These are phyloP conservation scores for Coelastrella sp. DNA, from an alignment of 139 green algal genomes.

Conservation along the genomic window DNA sequence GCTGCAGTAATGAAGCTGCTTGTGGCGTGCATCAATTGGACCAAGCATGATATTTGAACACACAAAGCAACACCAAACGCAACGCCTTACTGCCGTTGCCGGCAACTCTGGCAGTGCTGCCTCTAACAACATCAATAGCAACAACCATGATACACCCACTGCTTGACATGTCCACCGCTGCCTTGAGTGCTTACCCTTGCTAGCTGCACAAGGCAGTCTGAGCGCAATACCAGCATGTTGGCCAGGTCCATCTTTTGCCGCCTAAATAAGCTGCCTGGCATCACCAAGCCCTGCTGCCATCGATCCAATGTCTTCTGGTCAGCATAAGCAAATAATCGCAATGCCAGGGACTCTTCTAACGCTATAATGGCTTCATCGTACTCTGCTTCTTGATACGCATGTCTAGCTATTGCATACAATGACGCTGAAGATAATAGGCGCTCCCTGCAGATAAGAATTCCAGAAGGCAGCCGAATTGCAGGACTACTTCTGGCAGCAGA, in stretches of 20 bases:
- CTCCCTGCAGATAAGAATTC: slow-evolving; percentile 30
- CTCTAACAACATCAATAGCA: no score
- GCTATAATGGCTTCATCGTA: slow-evolving; percentile 51
- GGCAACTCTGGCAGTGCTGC: no score
- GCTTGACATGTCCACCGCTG: no score
- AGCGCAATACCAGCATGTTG: slow-evolving; percentile 49
- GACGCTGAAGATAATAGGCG: slow-evolving; percentile 41
- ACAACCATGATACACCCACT: no score
- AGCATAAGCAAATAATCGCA: slow-evolving; percentile 49
- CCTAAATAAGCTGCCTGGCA: slow-evolving; percentile 41
- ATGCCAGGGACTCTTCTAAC: slow-evolving; percentile 43
- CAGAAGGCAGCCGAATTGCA: not conserved
- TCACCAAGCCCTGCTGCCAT: slow-evolving; percentile 49
- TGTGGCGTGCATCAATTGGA: no score
- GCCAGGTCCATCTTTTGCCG: slow-evolving; percentile 48
- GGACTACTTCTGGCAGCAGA: no score
- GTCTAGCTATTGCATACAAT: slow-evolving; percentile 42
- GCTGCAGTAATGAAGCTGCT: no score
- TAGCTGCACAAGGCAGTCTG: slow-evolving; percentile 49
- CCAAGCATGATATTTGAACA: no score
- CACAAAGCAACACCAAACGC: no score
- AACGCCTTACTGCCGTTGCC: no score
- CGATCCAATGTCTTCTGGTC: slow-evolving; percentile 45
- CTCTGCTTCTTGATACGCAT: slow-evolving; percentile 41
- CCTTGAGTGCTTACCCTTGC: slow-evolving; percentile 22